Percentiles rank a stretch among this genome's conserved stretches.
phyloP scores from a whole-genome alignment of 352 stramenopile species.

The Aphanomyces astaci region DNA sequence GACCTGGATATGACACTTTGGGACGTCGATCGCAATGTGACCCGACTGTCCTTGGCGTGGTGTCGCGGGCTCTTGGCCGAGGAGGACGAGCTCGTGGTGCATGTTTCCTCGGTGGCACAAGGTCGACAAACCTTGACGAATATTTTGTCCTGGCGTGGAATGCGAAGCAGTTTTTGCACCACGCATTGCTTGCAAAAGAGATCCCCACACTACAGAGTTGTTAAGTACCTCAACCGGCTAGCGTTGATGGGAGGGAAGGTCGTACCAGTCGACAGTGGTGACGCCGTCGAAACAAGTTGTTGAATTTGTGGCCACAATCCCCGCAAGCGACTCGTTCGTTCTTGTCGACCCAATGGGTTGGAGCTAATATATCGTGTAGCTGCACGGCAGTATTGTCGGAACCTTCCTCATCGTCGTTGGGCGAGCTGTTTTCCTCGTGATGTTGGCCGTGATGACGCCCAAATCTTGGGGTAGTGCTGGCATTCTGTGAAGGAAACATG shows the following conservation, averaged over 20 bases:
- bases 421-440: too few relatives aligned
- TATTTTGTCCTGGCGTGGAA: not conserved
- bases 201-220: constrained; percentile 13
- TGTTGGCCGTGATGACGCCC: too few relatives aligned
- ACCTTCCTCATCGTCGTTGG: too few relatives aligned
- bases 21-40: not conserved
- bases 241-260: not conserved
- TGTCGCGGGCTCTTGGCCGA: not conserved
- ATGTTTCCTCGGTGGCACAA: not conserved
- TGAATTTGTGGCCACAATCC: constrained; percentile 12
- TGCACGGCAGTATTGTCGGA: not conserved
- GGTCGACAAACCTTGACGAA: not conserved
- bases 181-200: constrained; percentile 24
- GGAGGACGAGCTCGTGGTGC: not conserved
- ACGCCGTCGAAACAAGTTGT: constrained; percentile 20
- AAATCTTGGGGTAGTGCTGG: too few relatives aligned
- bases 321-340: constrained; percentile 8
- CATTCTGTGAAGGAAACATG: too few relatives aligned
- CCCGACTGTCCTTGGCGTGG: not conserved
- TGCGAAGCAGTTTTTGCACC: not conserved
- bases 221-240: not conserved
- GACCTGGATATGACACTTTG: not conserved
- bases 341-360: constrained; percentile 9
- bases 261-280: constrained; percentile 22
- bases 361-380: constrained; percentile 13